Conservation (phyloP, 352 stramenopile species). For the Phytophthora vignae region DNA sequence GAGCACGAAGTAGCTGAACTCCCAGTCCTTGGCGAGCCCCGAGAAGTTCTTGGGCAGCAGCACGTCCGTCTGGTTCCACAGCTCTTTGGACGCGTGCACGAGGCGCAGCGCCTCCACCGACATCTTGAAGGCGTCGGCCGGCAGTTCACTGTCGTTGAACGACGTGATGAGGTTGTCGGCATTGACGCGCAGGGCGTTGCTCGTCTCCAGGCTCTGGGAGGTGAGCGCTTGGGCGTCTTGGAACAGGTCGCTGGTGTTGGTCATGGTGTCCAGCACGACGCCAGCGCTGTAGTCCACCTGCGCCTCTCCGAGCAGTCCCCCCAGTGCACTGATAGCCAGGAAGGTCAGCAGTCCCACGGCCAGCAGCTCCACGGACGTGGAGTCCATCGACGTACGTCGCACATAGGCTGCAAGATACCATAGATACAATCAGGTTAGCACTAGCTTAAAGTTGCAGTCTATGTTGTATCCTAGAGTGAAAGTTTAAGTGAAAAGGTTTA, state of each 20-base stretch:
- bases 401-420: constrained; percentile 46
- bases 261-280: constrained; percentile 75
- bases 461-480: neutral
- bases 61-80: constrained; percentile 55
- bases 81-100: constrained; percentile 60
- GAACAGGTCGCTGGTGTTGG: constrained; percentile 72
- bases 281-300: constrained; percentile 88
- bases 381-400: constrained; percentile 49
- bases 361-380: constrained; percentile 68
- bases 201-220: constrained; percentile 42
- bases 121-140: constrained; percentile 65
- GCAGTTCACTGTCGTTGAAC: constrained; percentile 80
- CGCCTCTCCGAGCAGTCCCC: constrained; percentile 75
- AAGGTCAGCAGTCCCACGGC: constrained; percentile 80
- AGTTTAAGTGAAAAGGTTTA: neutral
- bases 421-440: constrained; percentile 9
- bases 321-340: constrained; percentile 74
- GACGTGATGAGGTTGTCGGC: constrained; percentile 70
- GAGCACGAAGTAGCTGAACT: constrained; percentile 83
- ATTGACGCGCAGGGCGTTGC: constrained; percentile 47
- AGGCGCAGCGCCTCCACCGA: constrained; percentile 70
- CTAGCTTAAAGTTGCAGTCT: neutral
- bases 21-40: constrained; percentile 62
- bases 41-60: constrained; percentile 72
- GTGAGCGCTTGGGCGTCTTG: constrained; percentile 47